A percentile compares a stretch with the other conserved stretches of the same genome.
Conservation (phyloP, 2,329 filamentous ascomycete species). For the Cladosporium sp. region DNA sequence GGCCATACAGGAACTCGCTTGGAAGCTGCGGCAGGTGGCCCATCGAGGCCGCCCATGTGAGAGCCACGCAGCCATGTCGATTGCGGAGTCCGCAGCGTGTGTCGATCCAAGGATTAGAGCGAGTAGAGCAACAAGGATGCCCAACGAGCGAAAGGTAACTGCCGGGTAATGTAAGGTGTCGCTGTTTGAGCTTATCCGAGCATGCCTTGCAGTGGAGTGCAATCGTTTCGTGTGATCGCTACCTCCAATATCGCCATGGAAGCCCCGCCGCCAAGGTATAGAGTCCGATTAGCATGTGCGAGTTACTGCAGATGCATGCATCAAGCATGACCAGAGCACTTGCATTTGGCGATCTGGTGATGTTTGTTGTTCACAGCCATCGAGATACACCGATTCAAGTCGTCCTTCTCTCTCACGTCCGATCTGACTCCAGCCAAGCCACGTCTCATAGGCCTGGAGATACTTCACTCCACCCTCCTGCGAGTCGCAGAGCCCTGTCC, state of each 20-base stretch:
- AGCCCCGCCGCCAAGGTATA: neutral
- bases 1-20: neutral
- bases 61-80: slow-evolving; percentile 6
- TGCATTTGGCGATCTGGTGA: neutral
- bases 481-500: slow-evolving; percentile 46
- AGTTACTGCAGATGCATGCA: neutral
- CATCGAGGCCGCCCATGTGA: slow-evolving; percentile 2
- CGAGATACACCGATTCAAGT: neutral
- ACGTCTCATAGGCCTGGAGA: neutral
- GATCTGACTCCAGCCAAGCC: neutral
- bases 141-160: neutral
- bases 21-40: neutral
- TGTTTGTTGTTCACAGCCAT: neutral
- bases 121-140: neutral
- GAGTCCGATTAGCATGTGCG: neutral
- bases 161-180: slow-evolving; percentile 14
- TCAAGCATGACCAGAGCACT: neutral
- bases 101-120: neutral
- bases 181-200: slow-evolving; percentile 10
- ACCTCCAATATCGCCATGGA: neutral
- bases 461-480: slow-evolving; percentile 16
- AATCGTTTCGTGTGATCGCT: neutral
- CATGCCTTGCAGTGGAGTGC: neutral
- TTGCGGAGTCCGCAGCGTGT: neutral
- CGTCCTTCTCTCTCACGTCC: neutral